Evolutionary conservation across 2,329 filamentous ascomycete genomes (phyloP).

Genomic region (Lasiodiplodia hormozganensis): DNA sequence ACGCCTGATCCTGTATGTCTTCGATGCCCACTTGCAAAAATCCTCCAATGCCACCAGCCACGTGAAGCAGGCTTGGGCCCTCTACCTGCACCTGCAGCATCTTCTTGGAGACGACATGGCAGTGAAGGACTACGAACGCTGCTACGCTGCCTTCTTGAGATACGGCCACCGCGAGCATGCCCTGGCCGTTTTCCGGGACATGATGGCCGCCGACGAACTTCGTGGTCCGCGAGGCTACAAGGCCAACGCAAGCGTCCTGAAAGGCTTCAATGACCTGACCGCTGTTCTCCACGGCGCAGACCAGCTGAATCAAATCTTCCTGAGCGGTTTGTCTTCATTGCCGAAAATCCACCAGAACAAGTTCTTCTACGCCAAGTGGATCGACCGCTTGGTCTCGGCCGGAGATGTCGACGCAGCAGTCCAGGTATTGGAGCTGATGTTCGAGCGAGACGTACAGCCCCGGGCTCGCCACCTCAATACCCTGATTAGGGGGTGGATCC

Average conservation of each 20-base stretch:
- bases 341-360: constrained; percentile 66
- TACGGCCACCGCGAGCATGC: constrained; percentile 70
- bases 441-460: constrained; percentile 69
- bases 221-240: background rate
- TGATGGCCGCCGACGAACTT: constrained; percentile 56
- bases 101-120: constrained; percentile 67
- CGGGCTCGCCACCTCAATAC: constrained; percentile 82
- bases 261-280: constrained; percentile 30
- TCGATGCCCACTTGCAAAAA: constrained; percentile 67
- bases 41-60: constrained; percentile 47
- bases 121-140: constrained; percentile 77
- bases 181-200: constrained; percentile 81
- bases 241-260: background rate
- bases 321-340: constrained; percentile 58
- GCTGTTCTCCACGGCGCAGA: constrained; percentile 35
- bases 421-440: constrained; percentile 78
- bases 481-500: constrained; percentile 75
- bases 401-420: constrained; percentile 67
- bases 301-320: constrained; percentile 56
- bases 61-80: constrained; percentile 67
- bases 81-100: constrained; percentile 70
- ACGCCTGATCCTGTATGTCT: constrained; percentile 70
- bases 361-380: constrained; percentile 88
- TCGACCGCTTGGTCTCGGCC: constrained; percentile 80
- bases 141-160: constrained; percentile 74